These are phyloP conservation scores for Plasmodium gaboni DNA, from an alignment of 169 alveolate genomes.

Conservation along the genomic window DNA sequence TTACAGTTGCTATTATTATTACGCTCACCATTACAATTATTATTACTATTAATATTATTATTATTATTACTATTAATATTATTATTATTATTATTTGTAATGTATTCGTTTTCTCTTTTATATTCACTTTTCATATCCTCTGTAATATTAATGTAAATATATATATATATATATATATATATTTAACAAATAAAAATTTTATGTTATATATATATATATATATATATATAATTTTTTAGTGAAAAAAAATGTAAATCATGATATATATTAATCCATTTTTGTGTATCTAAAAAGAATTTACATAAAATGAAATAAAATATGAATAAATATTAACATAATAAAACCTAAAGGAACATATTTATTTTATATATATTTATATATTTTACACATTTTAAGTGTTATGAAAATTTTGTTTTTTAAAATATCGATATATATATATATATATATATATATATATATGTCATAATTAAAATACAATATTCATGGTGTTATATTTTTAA, in stretches of 20 bases:
- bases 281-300: not conserved
- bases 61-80: too few species aligned
- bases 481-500: conserved; percentile 15
- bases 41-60: too few species aligned
- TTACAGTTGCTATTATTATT: too few species aligned
- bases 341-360: not conserved
- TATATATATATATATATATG: conserved; percentile 5
- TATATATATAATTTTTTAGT: too few species aligned
- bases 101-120: too few species aligned
- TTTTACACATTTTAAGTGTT: conserved; percentile 8
- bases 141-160: conserved; percentile 1
- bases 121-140: not conserved
- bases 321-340: too few species aligned
- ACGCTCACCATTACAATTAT: too few species aligned
- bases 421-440: conserved; percentile 21
- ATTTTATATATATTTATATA: conserved; percentile 19
- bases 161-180: conserved; percentile 22
- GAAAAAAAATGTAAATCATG: too few species aligned
- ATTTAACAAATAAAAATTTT: not conserved
- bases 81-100: too few species aligned
- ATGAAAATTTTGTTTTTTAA: conserved; percentile 62
- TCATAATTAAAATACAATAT: conserved; percentile 25
- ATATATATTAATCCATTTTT: not conserved
- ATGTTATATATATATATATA: too few species aligned
- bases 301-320: too few species aligned